These are phyloP conservation scores for Jamesozyma lodderae DNA, from an alignment of 805 yeast genomes.

Conservation along the genomic window DNA sequence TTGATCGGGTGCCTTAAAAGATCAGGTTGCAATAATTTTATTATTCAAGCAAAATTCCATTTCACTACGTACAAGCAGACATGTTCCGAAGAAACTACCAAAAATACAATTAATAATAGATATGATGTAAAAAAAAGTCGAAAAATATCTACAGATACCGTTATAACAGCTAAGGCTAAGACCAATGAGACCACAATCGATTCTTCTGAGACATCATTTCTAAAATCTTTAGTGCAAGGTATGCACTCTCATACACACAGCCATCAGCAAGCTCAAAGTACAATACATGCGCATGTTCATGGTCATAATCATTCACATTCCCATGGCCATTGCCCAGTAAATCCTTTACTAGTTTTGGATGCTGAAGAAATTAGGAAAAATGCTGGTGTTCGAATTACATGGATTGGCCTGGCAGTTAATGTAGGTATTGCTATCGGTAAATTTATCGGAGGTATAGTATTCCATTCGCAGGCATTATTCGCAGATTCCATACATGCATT, in stretches of 20 bases:
- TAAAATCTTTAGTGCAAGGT: conserved; percentile 6
- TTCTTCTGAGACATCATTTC: background rate
- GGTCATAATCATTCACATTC: conserved; percentile 13
- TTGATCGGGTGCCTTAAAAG: background rate
- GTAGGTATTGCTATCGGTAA: conserved; percentile 77
- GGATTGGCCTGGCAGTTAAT: conserved; percentile 78
- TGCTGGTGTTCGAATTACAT: conserved; percentile 85
- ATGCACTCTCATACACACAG: conserved; percentile 8
- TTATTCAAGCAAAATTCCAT: background rate
- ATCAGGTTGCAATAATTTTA: background rate
- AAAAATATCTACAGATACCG: background rate
- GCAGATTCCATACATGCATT: conserved; percentile 94
- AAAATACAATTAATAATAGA: too few relatives aligned
- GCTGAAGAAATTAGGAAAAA: conserved; percentile 43
- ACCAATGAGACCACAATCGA: background rate
- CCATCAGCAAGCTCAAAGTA: background rate
- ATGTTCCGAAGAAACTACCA: too few relatives aligned
- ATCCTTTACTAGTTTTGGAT: conserved; percentile 30
- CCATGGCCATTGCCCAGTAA: conserved; percentile 18
- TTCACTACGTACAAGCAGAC: too few relatives aligned
- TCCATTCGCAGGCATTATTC: conserved; percentile 86
- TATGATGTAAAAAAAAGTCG: background rate
- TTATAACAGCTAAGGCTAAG: background rate
- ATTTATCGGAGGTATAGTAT: conserved; percentile 77
- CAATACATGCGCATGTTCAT: conserved; percentile 1